These are phyloP conservation scores for Tricholoma saponaceum DNA, from an alignment of 768 basidiomycete genomes.

Conservation along the genomic window DNA sequence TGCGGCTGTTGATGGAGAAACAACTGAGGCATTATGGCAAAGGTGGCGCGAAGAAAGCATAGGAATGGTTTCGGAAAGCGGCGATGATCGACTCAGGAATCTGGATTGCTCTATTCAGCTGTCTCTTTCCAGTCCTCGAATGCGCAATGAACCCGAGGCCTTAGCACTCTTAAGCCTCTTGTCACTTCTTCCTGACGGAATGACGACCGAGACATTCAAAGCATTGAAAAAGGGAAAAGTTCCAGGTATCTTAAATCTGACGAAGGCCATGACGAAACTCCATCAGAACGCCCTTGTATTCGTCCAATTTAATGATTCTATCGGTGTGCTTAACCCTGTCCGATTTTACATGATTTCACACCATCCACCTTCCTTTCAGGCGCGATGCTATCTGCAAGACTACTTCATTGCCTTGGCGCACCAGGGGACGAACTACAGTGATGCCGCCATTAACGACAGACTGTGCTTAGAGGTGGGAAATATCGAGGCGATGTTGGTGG, in stretches of 20 bases:
- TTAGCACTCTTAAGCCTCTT: constrained; percentile 16
- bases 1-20: constrained; percentile 27
- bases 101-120: constrained; percentile 27
- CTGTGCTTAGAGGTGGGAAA: constrained; percentile 20
- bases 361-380: constrained; percentile 16
- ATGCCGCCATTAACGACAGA: constrained; percentile 7
- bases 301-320: too few relatives aligned
- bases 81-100: constrained; percentile 23
- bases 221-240: constrained; percentile 15
- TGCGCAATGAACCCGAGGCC: constrained; percentile 13
- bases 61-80: constrained; percentile 21
- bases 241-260: constrained; percentile 16
- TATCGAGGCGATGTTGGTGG: constrained; percentile 17
- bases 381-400: constrained; percentile 16
- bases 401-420: constrained; percentile 18
- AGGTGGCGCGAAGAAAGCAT: constrained; percentile 26
- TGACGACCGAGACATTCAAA: not conserved
- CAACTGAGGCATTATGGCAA: constrained; percentile 23
- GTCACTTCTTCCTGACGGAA: constrained; percentile 26
- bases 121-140: constrained; percentile 25
- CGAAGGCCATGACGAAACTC: constrained; percentile 19
- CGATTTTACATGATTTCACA: constrained; percentile 19
- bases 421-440: constrained; percentile 7
- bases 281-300: constrained; percentile 16
- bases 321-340: constrained; percentile 22